phyloP scores from a whole-genome alignment of 441 rosid species.

The Adansonia grandidieri region DNA sequence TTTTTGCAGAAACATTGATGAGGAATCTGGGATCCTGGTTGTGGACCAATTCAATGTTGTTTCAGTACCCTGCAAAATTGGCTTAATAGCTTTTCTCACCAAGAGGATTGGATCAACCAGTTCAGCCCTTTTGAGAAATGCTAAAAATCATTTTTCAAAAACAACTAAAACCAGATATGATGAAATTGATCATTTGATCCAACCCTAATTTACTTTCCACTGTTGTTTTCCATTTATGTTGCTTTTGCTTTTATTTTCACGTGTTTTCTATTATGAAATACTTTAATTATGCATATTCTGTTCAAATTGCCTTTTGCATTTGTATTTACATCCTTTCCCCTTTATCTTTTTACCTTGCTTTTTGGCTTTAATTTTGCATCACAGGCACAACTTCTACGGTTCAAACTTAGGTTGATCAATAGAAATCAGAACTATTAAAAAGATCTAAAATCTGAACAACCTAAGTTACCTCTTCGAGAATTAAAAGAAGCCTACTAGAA shows the following conservation, averaged over 20 bases:
- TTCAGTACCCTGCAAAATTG: slow-evolving; percentile 30
- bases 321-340: background rate
- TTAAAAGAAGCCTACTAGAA: background rate
- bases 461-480: background rate
- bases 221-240: background rate
- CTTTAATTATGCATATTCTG: background rate
- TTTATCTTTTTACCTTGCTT: background rate
- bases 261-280: slow-evolving; percentile 24
- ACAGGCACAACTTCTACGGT: too few relatives aligned
- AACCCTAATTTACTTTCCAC: background rate
- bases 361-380: too few relatives aligned
- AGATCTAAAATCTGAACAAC: background rate
- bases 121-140: slow-evolving; percentile 7
- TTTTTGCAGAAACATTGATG: slow-evolving; percentile 43
- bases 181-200: slow-evolving; percentile 28
- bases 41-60: slow-evolving; percentile 20
- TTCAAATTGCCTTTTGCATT: background rate
- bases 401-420: too few relatives aligned
- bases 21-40: slow-evolving; percentile 23
- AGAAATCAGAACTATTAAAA: too few relatives aligned
- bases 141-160: slow-evolving; percentile 15
- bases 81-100: slow-evolving; percentile 33
- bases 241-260: background rate
- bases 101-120: slow-evolving; percentile 32
- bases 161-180: slow-evolving; percentile 26